Conservation (phyloP, 805 yeast species). For the Yarrowia sp. region DNA sequence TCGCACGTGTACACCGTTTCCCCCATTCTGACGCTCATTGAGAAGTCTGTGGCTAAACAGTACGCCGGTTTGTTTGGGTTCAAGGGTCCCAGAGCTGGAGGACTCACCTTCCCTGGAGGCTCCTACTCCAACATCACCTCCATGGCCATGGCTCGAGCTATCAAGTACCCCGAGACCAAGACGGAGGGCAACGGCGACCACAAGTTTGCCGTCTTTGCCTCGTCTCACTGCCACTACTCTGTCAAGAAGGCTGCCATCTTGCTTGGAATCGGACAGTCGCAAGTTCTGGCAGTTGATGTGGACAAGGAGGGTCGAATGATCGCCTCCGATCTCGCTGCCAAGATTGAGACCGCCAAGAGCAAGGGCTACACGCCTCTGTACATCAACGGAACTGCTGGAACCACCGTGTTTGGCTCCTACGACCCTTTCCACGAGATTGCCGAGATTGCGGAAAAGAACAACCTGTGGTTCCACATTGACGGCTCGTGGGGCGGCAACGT, state of each 20-base stretch:
- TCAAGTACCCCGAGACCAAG: constrained; percentile 73
- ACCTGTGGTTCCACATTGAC: constrained; percentile 83
- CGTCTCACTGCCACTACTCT: constrained; percentile 78
- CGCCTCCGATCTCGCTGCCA: constrained; percentile 55
- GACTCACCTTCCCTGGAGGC: constrained; percentile 86
- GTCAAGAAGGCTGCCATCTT: constrained; percentile 82
- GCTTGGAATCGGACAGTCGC: constrained; percentile 69
- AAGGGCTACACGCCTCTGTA: constrained; percentile 77
- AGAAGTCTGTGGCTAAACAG: constrained; percentile 67
- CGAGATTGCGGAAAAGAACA: constrained; percentile 59
- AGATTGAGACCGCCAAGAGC: constrained; percentile 54
- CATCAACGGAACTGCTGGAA: constrained; percentile 85
- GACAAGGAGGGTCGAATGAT: constrained; percentile 64
- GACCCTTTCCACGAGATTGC: constrained; percentile 69
- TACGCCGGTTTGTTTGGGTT: constrained; percentile 75
- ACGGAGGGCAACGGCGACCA: constrained; percentile 59
- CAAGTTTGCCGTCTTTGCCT: constrained; percentile 73
- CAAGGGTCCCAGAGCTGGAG: constrained; percentile 66
- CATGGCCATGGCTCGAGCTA: constrained; percentile 75
- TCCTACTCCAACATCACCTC: constrained; percentile 85
- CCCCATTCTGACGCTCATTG: constrained; percentile 78
- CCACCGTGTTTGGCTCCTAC: constrained; percentile 85
- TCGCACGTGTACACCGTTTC: constrained; percentile 85
- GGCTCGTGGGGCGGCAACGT: constrained; percentile 94
- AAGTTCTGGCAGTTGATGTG: constrained; percentile 70